Evolutionary conservation across 1,139 yeast species (phyloP).

Genomic region (Kodamaea sp.): DNA sequence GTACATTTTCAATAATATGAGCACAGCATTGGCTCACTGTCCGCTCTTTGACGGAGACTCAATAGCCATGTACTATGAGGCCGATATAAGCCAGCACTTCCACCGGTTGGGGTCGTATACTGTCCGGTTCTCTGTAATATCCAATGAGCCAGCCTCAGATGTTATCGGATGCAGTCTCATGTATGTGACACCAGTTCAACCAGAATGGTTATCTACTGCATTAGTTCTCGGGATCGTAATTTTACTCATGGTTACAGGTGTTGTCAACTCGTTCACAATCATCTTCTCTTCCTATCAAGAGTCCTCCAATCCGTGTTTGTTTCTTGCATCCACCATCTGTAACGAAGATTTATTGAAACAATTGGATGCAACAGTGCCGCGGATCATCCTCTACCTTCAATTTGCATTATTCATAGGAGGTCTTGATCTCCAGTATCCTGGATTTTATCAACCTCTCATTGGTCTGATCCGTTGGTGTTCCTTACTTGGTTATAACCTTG

Average conservation of each 20-base stretch:
- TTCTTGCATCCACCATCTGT: conserved; percentile 62
- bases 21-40: conserved; percentile 35
- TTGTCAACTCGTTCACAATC: conserved; percentile 45
- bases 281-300: conserved; percentile 63
- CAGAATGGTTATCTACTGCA: conserved; percentile 30
- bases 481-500: conserved; percentile 31
- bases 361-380: conserved; percentile 55
- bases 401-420: conserved; percentile 60
- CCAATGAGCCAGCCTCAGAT: conserved; percentile 34
- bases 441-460: conserved; percentile 60
- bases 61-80: conserved; percentile 38
- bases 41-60: conserved; percentile 47
- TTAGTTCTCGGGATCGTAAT: conserved; percentile 43
- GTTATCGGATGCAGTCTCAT: conserved; percentile 51
- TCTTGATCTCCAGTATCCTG: conserved; percentile 60
- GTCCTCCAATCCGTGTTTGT: conserved; percentile 56
- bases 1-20: conserved; percentile 26
- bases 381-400: conserved; percentile 54
- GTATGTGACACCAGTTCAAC: conserved; percentile 51
- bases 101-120: conserved; percentile 46
- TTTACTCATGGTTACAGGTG: conserved; percentile 43
- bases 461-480: conserved; percentile 40
- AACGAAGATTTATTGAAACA: conserved; percentile 58
- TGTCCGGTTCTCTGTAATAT: conserved; percentile 38
- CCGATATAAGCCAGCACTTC: conserved; percentile 34